Base-by-base conservation (phyloP, 495 filamentous ascomycete genomes). In the Penicillium samsonianum region DNA sequence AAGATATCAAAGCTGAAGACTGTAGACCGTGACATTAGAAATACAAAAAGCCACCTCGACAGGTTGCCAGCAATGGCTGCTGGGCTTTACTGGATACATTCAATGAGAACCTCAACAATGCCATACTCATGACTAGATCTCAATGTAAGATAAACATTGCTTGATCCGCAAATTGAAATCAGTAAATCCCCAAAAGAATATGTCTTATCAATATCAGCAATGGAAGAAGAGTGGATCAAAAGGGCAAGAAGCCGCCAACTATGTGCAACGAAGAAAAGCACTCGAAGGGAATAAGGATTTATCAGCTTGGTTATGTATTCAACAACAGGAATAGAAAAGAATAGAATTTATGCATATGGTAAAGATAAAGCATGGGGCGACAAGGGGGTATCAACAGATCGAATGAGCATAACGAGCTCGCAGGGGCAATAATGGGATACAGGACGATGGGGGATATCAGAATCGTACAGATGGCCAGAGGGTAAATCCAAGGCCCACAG, bases 331-430 rank as follows among this genome's bases (percentile, higher is more conserved):
- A 11, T 49, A 52, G 52, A 22, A 35, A 38, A 5, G 20, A 44
- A 53, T 55, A 46, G 59, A 30, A 61, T 65, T 59, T 57, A 61
- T 61, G 60, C 59, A 57, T 60, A 37, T 59, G 53, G 25, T 33
- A 59, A 41, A 22, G 37, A 25, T 30, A 20, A 69, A 71, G 68
- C 56, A 73, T 47, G 62, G 64, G 72, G 69, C 62, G 58, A 64
- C 57, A 58, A 60, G 70, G 73, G 67, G 74, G 74, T 77, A 77
- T 77, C 74, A 77, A 75, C 72, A 71, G 71, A 68, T 64, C 54
- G 28, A 67, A 62, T 37, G 47, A 52, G 37, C 48, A 57, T 59
- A 43, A 52, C 57, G 62, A 58, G 55, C 55, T 58, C 58, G 46
- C 60, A 17, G 20, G 61, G 17, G 52, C 43, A 49, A 55, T 42